These are phyloP conservation scores for Elsinoe perseae DNA, from an alignment of 2,329 filamentous ascomycete genomes.

Conservation along the genomic window DNA sequence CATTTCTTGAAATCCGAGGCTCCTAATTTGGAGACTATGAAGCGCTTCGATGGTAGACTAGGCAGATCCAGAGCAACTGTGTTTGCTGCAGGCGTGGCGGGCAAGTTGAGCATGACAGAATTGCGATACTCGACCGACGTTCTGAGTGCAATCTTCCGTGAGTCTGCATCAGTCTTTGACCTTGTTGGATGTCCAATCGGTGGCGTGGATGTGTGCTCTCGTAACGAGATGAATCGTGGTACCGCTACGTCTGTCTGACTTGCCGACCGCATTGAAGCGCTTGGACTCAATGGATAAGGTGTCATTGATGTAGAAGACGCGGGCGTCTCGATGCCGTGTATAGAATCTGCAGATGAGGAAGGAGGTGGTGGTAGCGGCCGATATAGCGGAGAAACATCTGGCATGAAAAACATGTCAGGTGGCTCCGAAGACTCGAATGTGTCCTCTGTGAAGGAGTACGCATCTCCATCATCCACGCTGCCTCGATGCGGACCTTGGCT, in stretches of 20 bases:
- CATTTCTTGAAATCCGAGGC: conserved; percentile 77
- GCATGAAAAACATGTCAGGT: conserved; percentile 89
- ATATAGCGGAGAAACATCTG: conserved; percentile 43
- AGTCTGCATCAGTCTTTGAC: conserved; percentile 89
- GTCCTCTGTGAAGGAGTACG: conserved; percentile 45
- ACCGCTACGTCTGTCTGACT: conserved; percentile 35
- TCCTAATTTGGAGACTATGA: conserved; percentile 76
- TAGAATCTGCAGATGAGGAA: conserved; percentile 43
- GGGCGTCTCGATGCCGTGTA: conserved; percentile 32
- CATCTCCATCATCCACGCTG: conserved; percentile 91
- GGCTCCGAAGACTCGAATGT: conserved; percentile 49
- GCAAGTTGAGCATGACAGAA: conserved; percentile 40
- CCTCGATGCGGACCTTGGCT: conserved; percentile 56
- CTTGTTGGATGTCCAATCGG: conserved; percentile 73
- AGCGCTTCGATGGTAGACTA: conserved; percentile 70
- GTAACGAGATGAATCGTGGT: conserved; percentile 71
- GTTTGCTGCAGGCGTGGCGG: conserved; percentile 32
- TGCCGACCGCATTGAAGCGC: conserved; percentile 12
- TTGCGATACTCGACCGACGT: conserved; percentile 38
- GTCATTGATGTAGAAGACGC: conserved; percentile 16
- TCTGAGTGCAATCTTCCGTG: conserved; percentile 33
- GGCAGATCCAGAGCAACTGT: conserved; percentile 71
- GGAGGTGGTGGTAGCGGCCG: conserved; percentile 57
- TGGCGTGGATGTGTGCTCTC: conserved; percentile 73
- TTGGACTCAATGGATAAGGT: conserved; percentile 16